A percentile compares a stretch with the other conserved stretches of the same genome.
phyloP scores from a whole-genome alignment of 148 eudicot genomes.

The Rhododendron mucronatum region DNA sequence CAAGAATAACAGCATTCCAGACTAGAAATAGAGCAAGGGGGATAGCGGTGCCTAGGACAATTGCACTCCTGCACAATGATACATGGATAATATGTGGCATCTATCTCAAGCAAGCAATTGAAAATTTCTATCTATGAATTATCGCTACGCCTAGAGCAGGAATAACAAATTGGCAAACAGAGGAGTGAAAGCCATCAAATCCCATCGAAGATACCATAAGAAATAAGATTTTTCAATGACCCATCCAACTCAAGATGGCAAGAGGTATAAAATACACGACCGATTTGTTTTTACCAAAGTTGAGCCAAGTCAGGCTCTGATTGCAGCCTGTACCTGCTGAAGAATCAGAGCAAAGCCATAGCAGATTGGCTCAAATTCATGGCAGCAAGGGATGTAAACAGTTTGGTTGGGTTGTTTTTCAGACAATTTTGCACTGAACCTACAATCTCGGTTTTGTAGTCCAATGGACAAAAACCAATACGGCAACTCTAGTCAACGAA shows the following conservation, averaged over 20 bases:
- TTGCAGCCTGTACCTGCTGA: background rate
- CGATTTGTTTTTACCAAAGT: background rate
- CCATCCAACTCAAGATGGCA: constrained; percentile 6
- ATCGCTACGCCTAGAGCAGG: background rate
- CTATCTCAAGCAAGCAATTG: background rate
- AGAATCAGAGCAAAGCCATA: background rate
- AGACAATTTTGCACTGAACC: background rate
- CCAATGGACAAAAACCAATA: background rate
- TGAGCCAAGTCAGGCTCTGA: background rate
- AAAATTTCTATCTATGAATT: background rate
- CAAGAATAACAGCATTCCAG: constrained; percentile 94
- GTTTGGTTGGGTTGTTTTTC: background rate
- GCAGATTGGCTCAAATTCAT: background rate
- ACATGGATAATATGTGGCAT: background rate
- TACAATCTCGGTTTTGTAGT: background rate
- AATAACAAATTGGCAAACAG: background rate
- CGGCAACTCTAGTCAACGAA: background rate
- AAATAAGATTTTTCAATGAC: background rate
- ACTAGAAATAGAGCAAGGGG: constrained; percentile 75
- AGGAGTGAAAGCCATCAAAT: background rate
- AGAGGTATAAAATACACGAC: background rate
- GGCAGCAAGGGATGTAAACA: background rate
- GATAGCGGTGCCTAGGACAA: constrained; percentile 76
- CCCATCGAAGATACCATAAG: background rate
- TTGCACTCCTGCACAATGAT: constrained; percentile 57